Percentiles rank a stretch among this genome's conserved stretches.
Evolutionary conservation across 305 asterid species (phyloP).

Genomic region (Fraxinus velutina): DNA sequence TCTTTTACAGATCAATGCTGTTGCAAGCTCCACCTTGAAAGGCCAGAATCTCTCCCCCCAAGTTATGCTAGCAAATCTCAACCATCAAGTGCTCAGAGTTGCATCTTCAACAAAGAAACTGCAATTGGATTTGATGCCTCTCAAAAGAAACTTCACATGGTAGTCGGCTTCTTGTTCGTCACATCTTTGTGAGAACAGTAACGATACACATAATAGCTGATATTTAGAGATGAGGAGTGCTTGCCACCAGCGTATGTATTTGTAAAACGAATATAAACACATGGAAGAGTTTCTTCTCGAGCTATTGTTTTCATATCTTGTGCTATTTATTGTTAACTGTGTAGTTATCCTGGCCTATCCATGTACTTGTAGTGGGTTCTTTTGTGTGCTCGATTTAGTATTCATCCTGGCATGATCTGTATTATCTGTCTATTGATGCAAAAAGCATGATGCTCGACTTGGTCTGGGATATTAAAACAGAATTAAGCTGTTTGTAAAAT

Average conservation of each 20-base stretch:
- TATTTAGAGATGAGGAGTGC: not conserved
- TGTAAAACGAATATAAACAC: not conserved
- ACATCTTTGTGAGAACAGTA: slow-evolving; percentile 20
- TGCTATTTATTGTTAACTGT: not conserved
- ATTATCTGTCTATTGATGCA: not conserved
- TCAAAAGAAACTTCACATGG: slow-evolving; percentile 17
- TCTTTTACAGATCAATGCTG: slow-evolving; percentile 36
- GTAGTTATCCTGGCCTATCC: not conserved
- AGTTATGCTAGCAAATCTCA: slow-evolving; percentile 35
- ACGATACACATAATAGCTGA: not conserved
- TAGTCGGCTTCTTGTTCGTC: slow-evolving; percentile 21
- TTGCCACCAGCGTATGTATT: not conserved
- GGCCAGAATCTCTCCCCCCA: slow-evolving; percentile 43
- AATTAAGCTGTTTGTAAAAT: too few relatives aligned
- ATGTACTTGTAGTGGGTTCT: not conserved
- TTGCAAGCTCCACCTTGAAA: slow-evolving; percentile 44
- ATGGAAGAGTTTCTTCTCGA: not conserved
- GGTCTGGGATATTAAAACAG: not conserved
- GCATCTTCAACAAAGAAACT: slow-evolving; percentile 36
- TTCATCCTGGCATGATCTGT: not conserved
- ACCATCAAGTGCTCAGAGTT: slow-evolving; percentile 34
- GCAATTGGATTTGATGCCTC: slow-evolving; percentile 25
- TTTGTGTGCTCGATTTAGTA: not conserved
- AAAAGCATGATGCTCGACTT: not conserved
- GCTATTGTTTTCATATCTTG: not conserved